Evolutionary conservation across 352 stramenopile species (phyloP), one percentile per base, ranked within the genome.

Genomic region (Chrysophaeum taylorii): DNA sequence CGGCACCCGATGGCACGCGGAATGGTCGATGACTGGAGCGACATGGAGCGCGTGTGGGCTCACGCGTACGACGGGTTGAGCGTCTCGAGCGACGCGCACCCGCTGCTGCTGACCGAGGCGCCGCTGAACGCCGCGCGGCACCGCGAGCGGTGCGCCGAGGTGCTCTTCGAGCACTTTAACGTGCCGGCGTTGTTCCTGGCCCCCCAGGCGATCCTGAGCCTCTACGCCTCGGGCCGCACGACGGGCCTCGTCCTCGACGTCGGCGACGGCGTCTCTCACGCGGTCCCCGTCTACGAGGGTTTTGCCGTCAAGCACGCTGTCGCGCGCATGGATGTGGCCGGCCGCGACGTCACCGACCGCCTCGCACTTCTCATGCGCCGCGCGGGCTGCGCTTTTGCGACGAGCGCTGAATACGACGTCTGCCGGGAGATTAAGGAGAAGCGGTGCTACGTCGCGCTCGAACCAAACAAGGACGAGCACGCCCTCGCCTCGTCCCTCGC

Each of bases 271-370:
- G 89, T 97, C 4, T 94, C 90, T 2, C 93, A 97, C 80, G 90
- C 85, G 57, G 89, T 97, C 62, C 92, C 94, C n/a, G 91, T 98
- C n/a, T 98, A 97, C 83, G 93, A 98, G 75, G 93, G 89, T 67
- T 87, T 97, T 79, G 89, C 91, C 16, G 81, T 98, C 12, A 88
- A 84, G 9, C 92, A 98, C 82, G 93, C 92, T 23, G 92, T 98
- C 70, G 85, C 88, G 66, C 84, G 92, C 67, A 86, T 94, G 70
- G 92, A 98, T 79, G 63, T 98, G 31, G 93, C 87, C 48, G 93
- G 94, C 60, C 82, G 90, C 42, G 89, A 95, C 77, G 80, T 97
- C 53, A 96, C 90, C n/a, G 75, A 86, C 41, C 78, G 83, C 25
- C 82, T 94, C 70, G 80, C 90, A 76, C 74, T 87, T 23, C 69